Evolutionary conservation across 108 stramenopile genomes (phyloP).

Genomic region (Cyclotella baltica): DNA sequence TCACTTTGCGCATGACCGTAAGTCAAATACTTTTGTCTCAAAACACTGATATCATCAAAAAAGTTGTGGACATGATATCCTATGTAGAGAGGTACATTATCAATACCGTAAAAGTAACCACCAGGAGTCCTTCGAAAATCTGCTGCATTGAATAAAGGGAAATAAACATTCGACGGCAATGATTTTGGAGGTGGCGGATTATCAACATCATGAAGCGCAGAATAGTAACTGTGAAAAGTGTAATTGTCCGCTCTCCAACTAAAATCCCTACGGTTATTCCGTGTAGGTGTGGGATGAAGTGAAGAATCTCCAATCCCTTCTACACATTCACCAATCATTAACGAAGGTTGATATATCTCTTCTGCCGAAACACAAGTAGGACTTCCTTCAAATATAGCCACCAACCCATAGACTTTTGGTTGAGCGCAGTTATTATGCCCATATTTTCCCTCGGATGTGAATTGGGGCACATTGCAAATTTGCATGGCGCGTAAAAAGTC

Average conservation of each 20-base stretch:
- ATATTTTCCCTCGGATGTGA: not conserved
- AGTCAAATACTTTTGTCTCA: slow-evolving; percentile 45
- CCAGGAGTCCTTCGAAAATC: slow-evolving; percentile 14
- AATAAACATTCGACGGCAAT: slow-evolving; percentile 10
- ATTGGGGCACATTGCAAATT: slow-evolving; percentile 44
- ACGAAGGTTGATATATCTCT: slow-evolving; percentile 45
- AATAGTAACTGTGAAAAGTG: not conserved
- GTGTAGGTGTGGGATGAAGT: slow-evolving; percentile 14
- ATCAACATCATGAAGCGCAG: not conserved
- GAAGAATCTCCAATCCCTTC: slow-evolving; percentile 39
- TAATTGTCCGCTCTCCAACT: slow-evolving; percentile 17
- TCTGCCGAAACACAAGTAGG: slow-evolving; percentile 33
- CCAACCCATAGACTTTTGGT: slow-evolving; percentile 22
- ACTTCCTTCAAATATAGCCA: slow-evolving; percentile 36
- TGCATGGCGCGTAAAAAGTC: slow-evolving; percentile 62
- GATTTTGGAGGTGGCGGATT: not conserved
- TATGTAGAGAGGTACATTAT: not conserved
- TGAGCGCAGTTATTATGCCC: not conserved
- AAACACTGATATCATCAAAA: slow-evolving; percentile 17
- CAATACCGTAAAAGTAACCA: not conserved
- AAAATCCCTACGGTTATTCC: not conserved
- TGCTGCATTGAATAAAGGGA: slow-evolving; percentile 27
- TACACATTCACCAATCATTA: slow-evolving; percentile 53
- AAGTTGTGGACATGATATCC: slow-evolving; percentile 60
- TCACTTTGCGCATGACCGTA: slow-evolving; percentile 39